Base-by-base conservation (phyloP, 208 protist species). In the Kentomonas sorsogonicus region DNA sequence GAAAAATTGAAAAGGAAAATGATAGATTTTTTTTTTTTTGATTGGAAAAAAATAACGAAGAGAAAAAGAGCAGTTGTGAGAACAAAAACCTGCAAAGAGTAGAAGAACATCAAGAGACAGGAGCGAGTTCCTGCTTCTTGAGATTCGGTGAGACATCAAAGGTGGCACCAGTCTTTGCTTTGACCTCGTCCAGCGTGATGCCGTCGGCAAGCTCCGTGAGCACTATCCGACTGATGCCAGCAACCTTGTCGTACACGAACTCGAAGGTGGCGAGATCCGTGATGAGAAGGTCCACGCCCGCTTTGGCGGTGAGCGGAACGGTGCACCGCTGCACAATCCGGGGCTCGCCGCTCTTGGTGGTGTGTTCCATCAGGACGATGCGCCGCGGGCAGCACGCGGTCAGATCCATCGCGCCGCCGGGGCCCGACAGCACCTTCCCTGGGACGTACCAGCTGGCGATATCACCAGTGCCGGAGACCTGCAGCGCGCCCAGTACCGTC, bases 401-500 rank as follows among this genome's bases (percentile, higher is more conserved):
- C 10, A 98, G 67, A 43, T 98, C 93, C 91, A 97, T 97, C 3
- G 86, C 95, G 30, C 96, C 96, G 48, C 93, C 96, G 89, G 97
- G 96, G 23, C 96, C 96, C 63, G 95, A 97, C 16, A 98, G 89
- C 64, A 95, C 83, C 54, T 96, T 96, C 11, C 88, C 87, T 2
- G 96, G 96, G 58, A 98, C 96, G 30, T 96, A 85, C 94, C 95
- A 98, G 65, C 97, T 98, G 39, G 96, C 96, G 3, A 98, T 60
- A 60, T 98, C 96, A 39, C 96, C 96, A 44, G 73, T 85, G 7
- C 59, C 48, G 5, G 73, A 63, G 0, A 98, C 94, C 64, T 98
- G 74, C 70, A 97, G 82, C 40, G 82, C 87, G 38, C 95, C 96
- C 20, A 98, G 64, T 51, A 98, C 91, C 22, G 95, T 96, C n/a